Percentiles rank a stretch among this genome's conserved stretches.
Evolutionary conservation across 306 rosid genomes (phyloP).

Genomic region (Acacia confusa): DNA sequence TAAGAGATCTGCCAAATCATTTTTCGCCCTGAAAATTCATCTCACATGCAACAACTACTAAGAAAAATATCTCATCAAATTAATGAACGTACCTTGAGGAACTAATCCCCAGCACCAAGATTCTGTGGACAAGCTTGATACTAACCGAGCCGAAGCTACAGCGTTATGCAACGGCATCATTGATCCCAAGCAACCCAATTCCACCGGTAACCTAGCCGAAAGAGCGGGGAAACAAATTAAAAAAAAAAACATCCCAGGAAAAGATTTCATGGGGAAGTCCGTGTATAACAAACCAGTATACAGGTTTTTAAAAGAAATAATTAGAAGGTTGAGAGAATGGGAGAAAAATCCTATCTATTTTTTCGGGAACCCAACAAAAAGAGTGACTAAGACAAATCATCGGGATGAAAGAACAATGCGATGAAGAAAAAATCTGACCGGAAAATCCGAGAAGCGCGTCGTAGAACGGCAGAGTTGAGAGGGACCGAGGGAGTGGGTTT

Average conservation of each 20-base stretch:
- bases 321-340: not conserved
- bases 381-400: not conserved
- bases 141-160: constrained; percentile 76
- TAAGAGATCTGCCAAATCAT: not conserved
- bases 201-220: constrained; percentile 64
- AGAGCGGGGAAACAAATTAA: not conserved
- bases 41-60: not conserved
- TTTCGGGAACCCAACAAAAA: not conserved
- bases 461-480: constrained; percentile 41
- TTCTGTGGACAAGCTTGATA: constrained; percentile 66
- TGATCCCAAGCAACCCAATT: constrained; percentile 65
- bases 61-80: not conserved
- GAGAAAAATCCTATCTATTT: not conserved
- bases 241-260: not conserved
- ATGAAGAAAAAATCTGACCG: constrained; percentile 42
- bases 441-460: constrained; percentile 54
- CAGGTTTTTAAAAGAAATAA: not conserved
- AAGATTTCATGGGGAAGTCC: not conserved
- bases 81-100: constrained; percentile 70
- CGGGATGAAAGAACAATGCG: not conserved
- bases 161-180: constrained; percentile 75
- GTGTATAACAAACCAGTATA: not conserved
- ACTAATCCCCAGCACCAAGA: constrained; percentile 77
- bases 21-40: not conserved
- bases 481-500: constrained; percentile 39